A percentile compares a stretch with the other conserved stretches of the same genome.
Evolutionary conservation across 1,284 basidiomycete species (phyloP).

Genomic region (Leccinum pachyderme): DNA sequence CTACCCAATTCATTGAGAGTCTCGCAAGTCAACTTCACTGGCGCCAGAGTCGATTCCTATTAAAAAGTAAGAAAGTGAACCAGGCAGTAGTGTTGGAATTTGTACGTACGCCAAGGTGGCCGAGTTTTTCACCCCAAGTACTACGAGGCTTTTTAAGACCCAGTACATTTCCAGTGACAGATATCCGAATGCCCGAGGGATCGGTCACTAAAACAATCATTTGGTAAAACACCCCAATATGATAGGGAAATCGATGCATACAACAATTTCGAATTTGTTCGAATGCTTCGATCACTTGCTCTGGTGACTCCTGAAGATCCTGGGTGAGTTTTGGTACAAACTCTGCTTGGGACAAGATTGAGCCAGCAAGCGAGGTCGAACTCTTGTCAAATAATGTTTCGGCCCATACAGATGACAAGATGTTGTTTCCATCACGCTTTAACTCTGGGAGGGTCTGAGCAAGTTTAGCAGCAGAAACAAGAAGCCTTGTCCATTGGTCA

Average conservation of each 20-base stretch:
- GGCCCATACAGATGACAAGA: conserved; percentile 73
- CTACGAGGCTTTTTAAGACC: conserved; percentile 70
- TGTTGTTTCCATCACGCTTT: conserved; percentile 86
- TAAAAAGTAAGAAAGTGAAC: not conserved
- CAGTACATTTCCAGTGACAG: conserved; percentile 85
- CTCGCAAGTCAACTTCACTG: conserved; percentile 67
- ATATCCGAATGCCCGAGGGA: conserved; percentile 81
- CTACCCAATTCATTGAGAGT: conserved; percentile 78
- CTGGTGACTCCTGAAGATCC: conserved; percentile 73
- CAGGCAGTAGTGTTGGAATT: not conserved
- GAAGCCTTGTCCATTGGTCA: conserved; percentile 53
- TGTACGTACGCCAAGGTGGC: conserved; percentile 46
- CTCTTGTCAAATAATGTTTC: conserved; percentile 68
- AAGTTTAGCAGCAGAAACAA: conserved; percentile 86
- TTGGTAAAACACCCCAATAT: not conserved
- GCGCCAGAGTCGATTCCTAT: conserved; percentile 57
- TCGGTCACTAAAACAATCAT: conserved; percentile 58
- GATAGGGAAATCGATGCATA: conserved; percentile 40
- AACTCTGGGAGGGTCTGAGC: conserved; percentile 91
- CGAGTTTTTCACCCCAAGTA: conserved; percentile 72
- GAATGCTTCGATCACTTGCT: conserved; percentile 69
- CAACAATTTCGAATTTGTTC: conserved; percentile 68
- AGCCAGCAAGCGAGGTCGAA: conserved; percentile 74
- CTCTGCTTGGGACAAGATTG: conserved; percentile 74
- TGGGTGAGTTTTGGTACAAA: conserved; percentile 78